Evolutionary conservation across 192 early-diverging fungal genomes (phyloP), one percentile per base, ranked within the genome.

Genomic region (Dispira simplex): DNA sequence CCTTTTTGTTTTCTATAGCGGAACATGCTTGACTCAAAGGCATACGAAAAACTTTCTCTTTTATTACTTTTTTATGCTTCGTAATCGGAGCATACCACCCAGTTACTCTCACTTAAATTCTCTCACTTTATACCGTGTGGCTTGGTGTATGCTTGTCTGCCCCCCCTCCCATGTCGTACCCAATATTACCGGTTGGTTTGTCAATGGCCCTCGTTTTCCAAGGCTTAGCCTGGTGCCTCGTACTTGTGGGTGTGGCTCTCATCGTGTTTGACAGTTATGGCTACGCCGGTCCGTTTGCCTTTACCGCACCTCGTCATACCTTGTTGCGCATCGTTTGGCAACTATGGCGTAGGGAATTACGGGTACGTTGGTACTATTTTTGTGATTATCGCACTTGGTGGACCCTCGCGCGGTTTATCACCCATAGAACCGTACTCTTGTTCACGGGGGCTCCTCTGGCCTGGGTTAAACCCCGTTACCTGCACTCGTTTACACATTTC

Each of bases 141-240:
- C 6, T 6, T 39, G 32, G 32, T 6, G 32, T 39, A 39, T 39
- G 32, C 32, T 6, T 39, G 32, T 39, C 32, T 39, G 32, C 6
- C 6, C 32, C 32, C 32, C 6, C 6, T 6, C 32, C 32, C 32
- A 39, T 39, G 32, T 39, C 32, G 32, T 39, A 39, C 32, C 32
- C 32, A 39, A 39, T 39, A 39, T 39, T 39, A 39, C 32, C 32
- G 32, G 1, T 39, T 39, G 32, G 32, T 4, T 39, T 39, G 32
- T 39, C 71, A 55, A 67, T 67, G 68, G 67, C 68, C 26, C 67
- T 72, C 43, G 69, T 23, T 16, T 23, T 51, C 18, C 48, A 51
- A 51, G 48, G 18, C 18, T 4, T 51, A 16, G 48, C 48, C 16
- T 51, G 48, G 48, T 16, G 48, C 4, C 48, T 51, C 48, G 21